Evolutionary conservation across 345 rosid genomes (phyloP).

Genomic region (Syzygium oleosum): DNA sequence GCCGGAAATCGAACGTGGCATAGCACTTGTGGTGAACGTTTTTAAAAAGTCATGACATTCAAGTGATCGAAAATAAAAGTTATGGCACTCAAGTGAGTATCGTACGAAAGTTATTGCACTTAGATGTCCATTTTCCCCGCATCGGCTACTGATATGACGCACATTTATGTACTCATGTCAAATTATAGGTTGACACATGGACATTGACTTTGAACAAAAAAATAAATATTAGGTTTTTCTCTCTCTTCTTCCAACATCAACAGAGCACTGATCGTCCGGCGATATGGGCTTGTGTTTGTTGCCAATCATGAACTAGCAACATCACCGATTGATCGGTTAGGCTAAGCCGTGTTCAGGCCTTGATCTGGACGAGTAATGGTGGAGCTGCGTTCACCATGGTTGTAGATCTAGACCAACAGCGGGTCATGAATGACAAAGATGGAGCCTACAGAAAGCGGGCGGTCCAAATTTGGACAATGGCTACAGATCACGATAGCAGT

Average conservation of each 20-base stretch:
- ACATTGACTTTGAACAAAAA: background rate
- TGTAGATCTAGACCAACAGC: background rate
- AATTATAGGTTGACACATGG: background rate
- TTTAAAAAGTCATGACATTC: no score
- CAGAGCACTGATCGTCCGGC: background rate
- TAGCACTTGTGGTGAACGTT: background rate
- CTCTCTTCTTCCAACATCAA: background rate
- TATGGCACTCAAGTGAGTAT: no score
- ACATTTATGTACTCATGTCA: background rate
- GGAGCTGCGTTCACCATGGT: no score
- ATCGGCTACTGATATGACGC: background rate
- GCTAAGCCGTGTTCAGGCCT: background rate
- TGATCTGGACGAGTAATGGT: background rate
- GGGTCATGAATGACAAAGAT: background rate
- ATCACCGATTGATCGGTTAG: background rate
- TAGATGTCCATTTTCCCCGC: background rate
- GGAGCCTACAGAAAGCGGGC: background rate
- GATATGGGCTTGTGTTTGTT: background rate
- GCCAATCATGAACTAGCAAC: background rate
- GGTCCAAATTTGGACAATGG: background rate
- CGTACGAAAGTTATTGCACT: background rate
- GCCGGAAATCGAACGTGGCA: rapidly evolving
- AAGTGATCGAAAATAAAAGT: no score
- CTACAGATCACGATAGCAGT: background rate
- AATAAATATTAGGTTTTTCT: background rate